Percentiles rank a stretch among this genome's conserved stretches.
These are phyloP conservation scores for Podila verticillata DNA, from an alignment of 192 early-diverging fungal genomes.

Conservation along the genomic window DNA sequence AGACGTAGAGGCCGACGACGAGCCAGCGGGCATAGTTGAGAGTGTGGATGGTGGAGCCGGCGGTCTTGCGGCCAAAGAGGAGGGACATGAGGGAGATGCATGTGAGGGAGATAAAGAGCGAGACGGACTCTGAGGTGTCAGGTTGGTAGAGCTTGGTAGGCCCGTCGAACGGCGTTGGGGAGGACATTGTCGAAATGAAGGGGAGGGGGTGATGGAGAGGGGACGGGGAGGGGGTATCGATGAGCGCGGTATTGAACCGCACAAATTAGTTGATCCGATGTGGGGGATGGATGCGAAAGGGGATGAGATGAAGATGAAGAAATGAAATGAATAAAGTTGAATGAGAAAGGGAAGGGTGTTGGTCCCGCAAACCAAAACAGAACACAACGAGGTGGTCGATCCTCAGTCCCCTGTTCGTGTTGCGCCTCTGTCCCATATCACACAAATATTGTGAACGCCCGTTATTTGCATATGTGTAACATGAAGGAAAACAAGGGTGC, in stretches of 20 bases:
- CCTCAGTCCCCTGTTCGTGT: no score
- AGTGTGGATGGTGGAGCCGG: constrained; percentile 34
- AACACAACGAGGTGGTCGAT: background rate
- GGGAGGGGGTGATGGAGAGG: background rate
- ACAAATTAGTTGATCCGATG: background rate
- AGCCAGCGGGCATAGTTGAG: constrained; percentile 54
- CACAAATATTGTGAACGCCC: no score
- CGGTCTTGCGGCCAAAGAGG: constrained; percentile 58
- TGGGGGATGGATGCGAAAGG: background rate
- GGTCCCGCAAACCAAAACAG: background rate
- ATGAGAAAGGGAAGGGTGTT: background rate
- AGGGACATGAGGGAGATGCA: constrained; percentile 54
- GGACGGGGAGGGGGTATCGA: background rate
- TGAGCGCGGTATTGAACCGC: background rate
- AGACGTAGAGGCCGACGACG: constrained; percentile 43
- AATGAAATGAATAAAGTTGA: background rate
- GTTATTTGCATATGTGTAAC: no score
- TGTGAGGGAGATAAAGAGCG: constrained; percentile 54
- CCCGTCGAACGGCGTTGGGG: background rate
- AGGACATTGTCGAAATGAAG: background rate
- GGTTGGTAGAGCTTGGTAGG: background rate
- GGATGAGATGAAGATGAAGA: background rate
- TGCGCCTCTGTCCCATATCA: no score
- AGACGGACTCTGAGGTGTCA: constrained; percentile 32
- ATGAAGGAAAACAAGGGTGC: no score